A percentile compares a stretch with the other conserved stretches of the same genome.
These are phyloP conservation scores for Scedosporium apiospermum DNA, from an alignment of 2,329 filamentous ascomycete genomes.

Conservation along the genomic window DNA sequence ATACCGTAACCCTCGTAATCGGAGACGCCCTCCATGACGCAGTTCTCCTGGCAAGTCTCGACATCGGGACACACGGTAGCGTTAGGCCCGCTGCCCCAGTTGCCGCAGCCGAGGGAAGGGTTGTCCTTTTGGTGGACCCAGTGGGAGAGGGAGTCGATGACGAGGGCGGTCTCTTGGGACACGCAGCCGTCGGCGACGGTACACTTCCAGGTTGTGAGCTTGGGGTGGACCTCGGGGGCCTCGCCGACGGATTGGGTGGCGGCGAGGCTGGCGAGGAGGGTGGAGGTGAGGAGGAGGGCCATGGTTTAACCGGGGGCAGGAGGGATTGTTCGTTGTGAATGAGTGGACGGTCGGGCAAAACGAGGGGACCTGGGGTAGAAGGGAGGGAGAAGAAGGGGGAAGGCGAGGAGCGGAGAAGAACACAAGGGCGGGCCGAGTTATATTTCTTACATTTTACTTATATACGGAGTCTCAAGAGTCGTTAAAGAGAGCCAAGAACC, in stretches of 20 bases:
- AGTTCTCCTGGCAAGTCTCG: constrained; percentile 42
- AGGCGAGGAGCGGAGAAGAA: neutral
- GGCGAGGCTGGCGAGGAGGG: constrained; percentile 17
- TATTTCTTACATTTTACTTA: too few relatives aligned
- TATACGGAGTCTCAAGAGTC: too few relatives aligned
- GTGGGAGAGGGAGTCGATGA: constrained; percentile 38
- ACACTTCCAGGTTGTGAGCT: constrained; percentile 41
- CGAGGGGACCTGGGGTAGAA: neutral
- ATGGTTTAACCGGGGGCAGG: neutral
- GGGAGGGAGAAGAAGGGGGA: neutral
- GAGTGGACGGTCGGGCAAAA: neutral
- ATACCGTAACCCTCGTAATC: constrained; percentile 32
- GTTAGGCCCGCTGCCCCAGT: constrained; percentile 26
- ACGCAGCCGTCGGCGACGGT: constrained; percentile 39
- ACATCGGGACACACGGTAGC: constrained; percentile 37
- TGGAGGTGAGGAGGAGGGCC: constrained; percentile 6
- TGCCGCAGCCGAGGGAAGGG: constrained; percentile 20
- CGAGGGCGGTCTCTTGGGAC: constrained; percentile 34
- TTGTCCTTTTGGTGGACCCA: constrained; percentile 30
- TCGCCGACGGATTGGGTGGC: constrained; percentile 28
- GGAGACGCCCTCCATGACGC: constrained; percentile 39
- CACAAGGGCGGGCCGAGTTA: too few relatives aligned
- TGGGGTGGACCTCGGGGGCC: constrained; percentile 37
- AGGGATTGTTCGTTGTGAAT: neutral
- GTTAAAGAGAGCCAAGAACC: too few relatives aligned